Evolutionary conservation across 768 basidiomycete genomes (phyloP), one percentile per base, ranked within the genome.

Genomic region (Boletus tomentosulus): DNA sequence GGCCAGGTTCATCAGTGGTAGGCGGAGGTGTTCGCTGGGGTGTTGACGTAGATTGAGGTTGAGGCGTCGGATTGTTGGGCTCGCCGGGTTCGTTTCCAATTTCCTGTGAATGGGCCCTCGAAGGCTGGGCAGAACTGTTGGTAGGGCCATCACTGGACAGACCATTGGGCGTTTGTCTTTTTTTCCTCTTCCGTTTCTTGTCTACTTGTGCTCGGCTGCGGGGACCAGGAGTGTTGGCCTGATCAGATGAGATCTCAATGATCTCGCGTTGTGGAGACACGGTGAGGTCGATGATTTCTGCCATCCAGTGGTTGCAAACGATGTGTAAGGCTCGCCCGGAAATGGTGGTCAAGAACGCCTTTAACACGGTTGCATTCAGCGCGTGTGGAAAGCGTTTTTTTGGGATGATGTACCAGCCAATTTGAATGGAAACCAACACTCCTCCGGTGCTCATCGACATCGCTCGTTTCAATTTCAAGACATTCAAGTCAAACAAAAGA

Each of bases 21-120:
- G 62, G 46, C 55, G 57, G 38, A 58, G 66, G 39, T 53, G 30
- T 46, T 31, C 41, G 34, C 58, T 64, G 56, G 53, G 70, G n/a
- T 71, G 76, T 31, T 65, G 65, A 76, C 67, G 59, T 71, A 76
- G 55, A 79, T 68, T 22, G 73, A 71, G 25, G 78, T 62, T 28
- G 61, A 66, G 61, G 45, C 39, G 45, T n/a, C 51, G 58, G 46
- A 53, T 15, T 48, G n/a, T 50, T 19, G 33, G 39, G 46, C 38
- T 51, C 38, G 25, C 37, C 50, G 52, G 10, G 53, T 27, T 46
- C 43, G 48, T 37, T 41, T 44, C 30, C 59, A 30, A 30, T 35
- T 38, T 59, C 59, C 6, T 46, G 60, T 12, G 68, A 62, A 48
- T 56, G 61, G 28, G 51, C 44, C 48, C 62, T 62, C 35, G 64